These are phyloP conservation scores for Colletotrichum tanaceti DNA, from an alignment of 2,329 filamentous ascomycete genomes.

Conservation along the genomic window DNA sequence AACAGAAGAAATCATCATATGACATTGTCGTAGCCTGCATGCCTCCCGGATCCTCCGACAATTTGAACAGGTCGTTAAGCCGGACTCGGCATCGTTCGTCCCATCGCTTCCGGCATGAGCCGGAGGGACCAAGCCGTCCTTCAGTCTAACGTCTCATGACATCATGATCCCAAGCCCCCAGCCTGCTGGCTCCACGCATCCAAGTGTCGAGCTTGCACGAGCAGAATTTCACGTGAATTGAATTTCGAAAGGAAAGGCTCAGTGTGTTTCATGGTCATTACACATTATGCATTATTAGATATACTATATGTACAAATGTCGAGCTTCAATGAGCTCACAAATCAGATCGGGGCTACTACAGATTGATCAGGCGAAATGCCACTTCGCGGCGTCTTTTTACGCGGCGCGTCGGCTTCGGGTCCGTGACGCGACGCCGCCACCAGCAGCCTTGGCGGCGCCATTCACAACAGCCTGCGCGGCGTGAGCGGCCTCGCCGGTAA, in stretches of 20 bases:
- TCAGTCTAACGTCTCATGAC: conserved; percentile 7
- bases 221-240: neutral
- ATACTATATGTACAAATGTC: conserved; percentile 13
- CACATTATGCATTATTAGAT: conserved; percentile 24
- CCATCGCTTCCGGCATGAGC: conserved; percentile 11
- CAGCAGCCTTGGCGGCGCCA: conserved; percentile 19
- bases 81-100: neutral
- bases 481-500: conserved; percentile 12
- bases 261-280: conserved; percentile 12
- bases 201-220: neutral
- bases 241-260: neutral
- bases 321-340: neutral
- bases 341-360: neutral
- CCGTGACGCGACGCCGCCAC: conserved; percentile 1
- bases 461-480: conserved; percentile 19
- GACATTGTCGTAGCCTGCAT: neutral
- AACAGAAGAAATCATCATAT: neutral
- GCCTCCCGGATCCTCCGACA: neutral
- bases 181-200: neutral
- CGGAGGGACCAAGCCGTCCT: neutral
- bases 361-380: too few species aligned
- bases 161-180: neutral
- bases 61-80: conserved; percentile 20
- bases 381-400: neutral
- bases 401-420: conserved; percentile 32